Percentiles rank a stretch among this genome's conserved stretches.
Conservation (phyloP, 2,329 filamentous ascomycete genomes). For the Podosphaera fusca region DNA sequence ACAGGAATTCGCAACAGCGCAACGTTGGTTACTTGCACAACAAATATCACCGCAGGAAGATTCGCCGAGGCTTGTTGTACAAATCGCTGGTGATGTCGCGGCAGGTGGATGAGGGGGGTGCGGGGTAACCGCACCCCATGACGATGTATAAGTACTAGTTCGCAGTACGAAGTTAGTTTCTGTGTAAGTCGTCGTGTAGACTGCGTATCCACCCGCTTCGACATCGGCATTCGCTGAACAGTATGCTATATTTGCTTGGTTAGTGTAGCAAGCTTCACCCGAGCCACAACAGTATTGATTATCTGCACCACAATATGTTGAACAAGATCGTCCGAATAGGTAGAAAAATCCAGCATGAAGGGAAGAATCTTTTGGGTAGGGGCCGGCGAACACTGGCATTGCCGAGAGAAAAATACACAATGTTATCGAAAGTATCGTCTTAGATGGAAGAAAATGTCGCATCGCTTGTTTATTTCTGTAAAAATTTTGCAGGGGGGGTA, state of each 20-base stretch:
- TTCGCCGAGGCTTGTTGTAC: slow-evolving; percentile 29
- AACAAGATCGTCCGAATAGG: slow-evolving; percentile 26
- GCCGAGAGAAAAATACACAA: neutral
- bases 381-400: slow-evolving; percentile 17
- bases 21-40: slow-evolving; percentile 48
- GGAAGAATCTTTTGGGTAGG: slow-evolving; percentile 26
- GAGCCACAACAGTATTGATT: slow-evolving; percentile 31
- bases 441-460: neutral
- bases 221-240: slow-evolving; percentile 18
- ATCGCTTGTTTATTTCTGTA: neutral
- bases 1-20: slow-evolving; percentile 19
- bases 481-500: neutral
- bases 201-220: slow-evolving; percentile 11
- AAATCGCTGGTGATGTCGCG: slow-evolving; percentile 20
- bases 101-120: neutral
- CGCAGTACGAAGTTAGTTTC: slow-evolving; percentile 27
- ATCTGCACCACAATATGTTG: slow-evolving; percentile 28
- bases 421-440: neutral
- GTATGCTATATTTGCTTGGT: slow-evolving; percentile 23
- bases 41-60: slow-evolving; percentile 44
- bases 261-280: slow-evolving; percentile 28
- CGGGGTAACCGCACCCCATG: slow-evolving; percentile 17
- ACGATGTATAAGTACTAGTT: slow-evolving; percentile 34
- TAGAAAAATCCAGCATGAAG: slow-evolving; percentile 25
- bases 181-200: slow-evolving; percentile 29